Percentiles rank a stretch among this genome's conserved stretches.
These are phyloP conservation scores for Coffea canephora DNA, from an alignment of 257 asterid species.

Conservation along the genomic window DNA sequence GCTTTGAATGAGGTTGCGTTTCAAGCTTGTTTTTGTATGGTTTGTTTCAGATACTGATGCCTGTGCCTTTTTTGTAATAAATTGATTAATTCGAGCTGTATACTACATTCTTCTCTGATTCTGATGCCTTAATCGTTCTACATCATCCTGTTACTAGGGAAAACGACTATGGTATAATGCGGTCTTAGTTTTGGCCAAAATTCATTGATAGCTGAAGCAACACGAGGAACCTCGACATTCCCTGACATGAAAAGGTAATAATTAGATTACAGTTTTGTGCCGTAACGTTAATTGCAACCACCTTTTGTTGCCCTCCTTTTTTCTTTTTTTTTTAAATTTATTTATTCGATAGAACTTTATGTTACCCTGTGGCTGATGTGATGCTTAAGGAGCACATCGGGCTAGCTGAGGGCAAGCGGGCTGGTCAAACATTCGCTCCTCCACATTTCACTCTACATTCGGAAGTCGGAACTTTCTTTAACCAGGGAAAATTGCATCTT, in stretches of 20 bases:
- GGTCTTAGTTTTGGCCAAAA: neutral
- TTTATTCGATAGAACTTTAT: too few species aligned
- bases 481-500: too few species aligned
- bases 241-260: neutral
- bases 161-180: neutral
- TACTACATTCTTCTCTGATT: too few species aligned
- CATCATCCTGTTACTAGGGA: neutral
- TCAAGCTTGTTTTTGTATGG: neutral
- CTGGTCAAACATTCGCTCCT: too few species aligned
- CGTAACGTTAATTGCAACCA: conserved; percentile 6
- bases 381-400: neutral
- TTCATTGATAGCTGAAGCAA: conserved; percentile 2
- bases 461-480: too few species aligned
- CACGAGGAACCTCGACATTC: conserved; percentile 5
- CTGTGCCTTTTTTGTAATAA: too few species aligned
- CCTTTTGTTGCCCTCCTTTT: too few species aligned
- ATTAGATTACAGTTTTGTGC: neutral
- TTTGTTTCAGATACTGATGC: neutral
- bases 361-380: neutral
- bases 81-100: neutral
- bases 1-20: neutral
- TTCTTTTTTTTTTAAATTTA: too few species aligned
- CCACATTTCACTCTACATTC: neutral
- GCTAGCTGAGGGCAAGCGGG: neutral
- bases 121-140: neutral